phyloP scores from a whole-genome alignment of 148 eudicot genomes.

The Arctostaphylos glauca region DNA sequence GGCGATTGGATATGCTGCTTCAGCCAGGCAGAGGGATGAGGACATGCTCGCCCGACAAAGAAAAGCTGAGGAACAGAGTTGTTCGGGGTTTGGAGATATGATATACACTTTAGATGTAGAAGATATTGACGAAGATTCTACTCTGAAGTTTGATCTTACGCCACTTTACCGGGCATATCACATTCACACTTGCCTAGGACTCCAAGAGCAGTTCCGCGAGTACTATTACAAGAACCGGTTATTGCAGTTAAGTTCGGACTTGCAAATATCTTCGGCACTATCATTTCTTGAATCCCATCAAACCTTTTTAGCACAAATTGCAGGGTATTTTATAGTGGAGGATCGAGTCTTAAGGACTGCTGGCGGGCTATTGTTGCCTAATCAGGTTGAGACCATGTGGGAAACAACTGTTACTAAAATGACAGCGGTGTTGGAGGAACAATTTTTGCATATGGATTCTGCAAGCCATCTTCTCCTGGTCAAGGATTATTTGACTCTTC shows the following conservation, averaged over 20 bases:
- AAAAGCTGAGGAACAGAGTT: constrained; percentile 73
- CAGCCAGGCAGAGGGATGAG: constrained; percentile 69
- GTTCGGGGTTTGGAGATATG: constrained; percentile 48
- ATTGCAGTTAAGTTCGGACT: constrained; percentile 82
- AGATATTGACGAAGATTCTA: constrained; percentile 62
- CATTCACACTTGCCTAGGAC: constrained; percentile 71
- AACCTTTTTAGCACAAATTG: constrained; percentile 66
- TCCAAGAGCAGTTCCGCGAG: constrained; percentile 72
- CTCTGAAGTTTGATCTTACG: constrained; percentile 74
- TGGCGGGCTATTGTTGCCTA: constrained; percentile 65
- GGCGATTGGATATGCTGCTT: constrained; percentile 67
- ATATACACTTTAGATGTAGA: constrained; percentile 74
- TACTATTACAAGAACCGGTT: constrained; percentile 85
- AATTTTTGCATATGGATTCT: constrained; percentile 57
- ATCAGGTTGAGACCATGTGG: constrained; percentile 94
- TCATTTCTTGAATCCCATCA: constrained; percentile 86
- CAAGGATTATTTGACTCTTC: constrained; percentile 87
- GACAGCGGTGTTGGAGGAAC: constrained; percentile 62
- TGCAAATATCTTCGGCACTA: constrained; percentile 66
- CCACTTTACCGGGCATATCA: constrained; percentile 87
- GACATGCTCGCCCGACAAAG: constrained; percentile 74
- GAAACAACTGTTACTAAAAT: constrained; percentile 72
- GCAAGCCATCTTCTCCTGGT: constrained; percentile 71
- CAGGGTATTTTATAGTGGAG: constrained; percentile 86
- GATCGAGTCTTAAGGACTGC: constrained; percentile 90